Base-by-base conservation (phyloP, 148 eudicot genomes). In the Rhododendron mucronatum region DNA sequence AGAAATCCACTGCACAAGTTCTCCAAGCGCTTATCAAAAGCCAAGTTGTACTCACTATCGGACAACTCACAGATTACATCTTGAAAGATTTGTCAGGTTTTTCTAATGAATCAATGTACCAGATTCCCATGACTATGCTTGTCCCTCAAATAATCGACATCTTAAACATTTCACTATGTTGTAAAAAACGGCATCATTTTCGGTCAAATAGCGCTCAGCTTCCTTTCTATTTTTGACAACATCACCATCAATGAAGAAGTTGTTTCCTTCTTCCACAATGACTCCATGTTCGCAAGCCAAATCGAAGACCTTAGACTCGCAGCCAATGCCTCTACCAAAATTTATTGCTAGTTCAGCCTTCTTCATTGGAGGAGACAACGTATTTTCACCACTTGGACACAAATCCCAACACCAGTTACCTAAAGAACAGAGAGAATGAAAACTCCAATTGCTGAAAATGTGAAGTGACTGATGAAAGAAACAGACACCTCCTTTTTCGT, bases 331-430 rank as follows among this genome's bases (percentile, higher is more conserved):
- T 91, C 89, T 94, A 26, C 99, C 99, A 61, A 95, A 97, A 65
- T 88, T 78, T 84, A 97, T 93, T 18, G 78, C 93, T 61, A 95
- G 61, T 69, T 94, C 94, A 63, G 95, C 98, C 79, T 93, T 94
- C 82, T 89, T 88, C 91, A 89, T 89, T 51, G 93, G 90, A 33
- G 95, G 98, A 35, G 99, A 94, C 84, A 95, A 86, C 90, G 95
- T 97, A 80, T 97, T 97, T 97, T 97, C 55, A 97, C 89, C 81
- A 95, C 98, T 90, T 97, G 93, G 35, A 94, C 92, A 83, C 94
- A 91, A 41, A 97, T 92, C 81, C 90, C 92, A 69, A 97, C 90
- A 61, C 99, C 98, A 77, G 92, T 92, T 47, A 90, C 88, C 99
- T 97, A 86, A 61, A 65, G 57, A 83, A 39, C 61, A 44, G 47